These are phyloP conservation scores for Babesia bigemina DNA, from an alignment of 169 alveolate species.

Conservation along the genomic window DNA sequence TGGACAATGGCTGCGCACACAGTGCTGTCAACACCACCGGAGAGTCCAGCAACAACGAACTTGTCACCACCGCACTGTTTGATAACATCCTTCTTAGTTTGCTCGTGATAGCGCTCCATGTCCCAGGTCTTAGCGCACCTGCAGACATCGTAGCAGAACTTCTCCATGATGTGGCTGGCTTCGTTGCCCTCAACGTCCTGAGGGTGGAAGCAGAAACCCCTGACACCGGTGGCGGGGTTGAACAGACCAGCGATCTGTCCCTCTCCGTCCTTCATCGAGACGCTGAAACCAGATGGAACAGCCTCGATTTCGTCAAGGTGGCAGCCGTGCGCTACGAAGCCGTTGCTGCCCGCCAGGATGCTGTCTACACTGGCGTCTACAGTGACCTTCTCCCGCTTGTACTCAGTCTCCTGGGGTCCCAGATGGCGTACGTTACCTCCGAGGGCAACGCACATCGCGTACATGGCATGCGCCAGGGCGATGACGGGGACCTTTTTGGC, in stretches of 20 bases:
- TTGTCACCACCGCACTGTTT: slow-evolving; percentile 67
- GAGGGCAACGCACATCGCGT: slow-evolving; percentile 58
- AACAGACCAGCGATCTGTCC: slow-evolving; percentile 52
- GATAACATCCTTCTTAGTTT: slow-evolving; percentile 54
- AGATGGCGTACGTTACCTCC: slow-evolving; percentile 65
- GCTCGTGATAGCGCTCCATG: slow-evolving; percentile 44
- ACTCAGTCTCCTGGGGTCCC: slow-evolving; percentile 66
- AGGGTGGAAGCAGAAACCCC: slow-evolving; percentile 77
- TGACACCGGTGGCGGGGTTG: slow-evolving; percentile 55
- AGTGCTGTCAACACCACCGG: slow-evolving; percentile 82
- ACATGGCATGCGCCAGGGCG: slow-evolving; percentile 76
- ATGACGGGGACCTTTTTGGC: slow-evolving; percentile 71
- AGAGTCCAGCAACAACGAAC: slow-evolving; percentile 78
- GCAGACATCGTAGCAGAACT: slow-evolving; percentile 74
- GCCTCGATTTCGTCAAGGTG: slow-evolving; percentile 65
- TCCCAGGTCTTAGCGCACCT: slow-evolving; percentile 62
- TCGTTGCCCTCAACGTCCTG: slow-evolving; percentile 68
- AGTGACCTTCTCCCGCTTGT: slow-evolving; percentile 38
- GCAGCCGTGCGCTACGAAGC: slow-evolving; percentile 62
- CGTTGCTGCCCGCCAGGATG: slow-evolving; percentile 55
- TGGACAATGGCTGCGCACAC: slow-evolving; percentile 78
- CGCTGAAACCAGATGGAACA: slow-evolving; percentile 70
- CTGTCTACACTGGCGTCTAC: slow-evolving; percentile 26
- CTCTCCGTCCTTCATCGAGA: slow-evolving; percentile 59
- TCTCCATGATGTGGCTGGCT: slow-evolving; percentile 66